These are phyloP conservation scores for Leishmania arabica DNA, from an alignment of 208 protist species.

Conservation along the genomic window DNA sequence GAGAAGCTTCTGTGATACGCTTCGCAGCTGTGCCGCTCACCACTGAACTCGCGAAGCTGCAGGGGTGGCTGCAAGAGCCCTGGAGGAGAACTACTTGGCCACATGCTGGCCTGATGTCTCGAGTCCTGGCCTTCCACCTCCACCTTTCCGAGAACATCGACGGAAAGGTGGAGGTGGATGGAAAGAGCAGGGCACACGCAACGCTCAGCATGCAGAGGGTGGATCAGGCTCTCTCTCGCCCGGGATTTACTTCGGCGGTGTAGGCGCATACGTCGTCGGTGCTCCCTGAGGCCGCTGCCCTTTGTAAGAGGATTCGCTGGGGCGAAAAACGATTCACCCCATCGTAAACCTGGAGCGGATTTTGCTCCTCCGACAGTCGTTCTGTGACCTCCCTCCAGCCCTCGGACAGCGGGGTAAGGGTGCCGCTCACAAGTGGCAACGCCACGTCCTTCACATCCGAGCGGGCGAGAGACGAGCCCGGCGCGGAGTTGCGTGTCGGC, in stretches of 20 bases:
- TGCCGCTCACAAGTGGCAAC: too few species aligned
- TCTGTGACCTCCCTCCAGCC: background rate
- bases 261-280: background rate
- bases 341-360: background rate
- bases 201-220: background rate
- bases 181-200: background rate
- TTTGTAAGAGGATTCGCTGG: background rate
- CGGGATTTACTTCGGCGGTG: background rate
- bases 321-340: background rate
- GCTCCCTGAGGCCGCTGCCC: background rate
- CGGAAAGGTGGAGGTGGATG: background rate
- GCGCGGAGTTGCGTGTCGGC: too few species aligned
- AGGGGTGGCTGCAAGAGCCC: background rate
- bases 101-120: background rate
- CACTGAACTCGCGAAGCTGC: background rate
- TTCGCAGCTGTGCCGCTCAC: background rate
- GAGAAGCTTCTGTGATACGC: background rate
- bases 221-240: background rate
- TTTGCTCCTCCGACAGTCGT: background rate
- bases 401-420: too few species aligned
- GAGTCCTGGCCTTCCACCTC: background rate
- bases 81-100: background rate
- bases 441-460: too few species aligned
- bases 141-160: background rate
- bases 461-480: too few species aligned